phyloP scores from a whole-genome alignment of 2,329 filamentous ascomycete genomes.

The Apiospora koreana region DNA sequence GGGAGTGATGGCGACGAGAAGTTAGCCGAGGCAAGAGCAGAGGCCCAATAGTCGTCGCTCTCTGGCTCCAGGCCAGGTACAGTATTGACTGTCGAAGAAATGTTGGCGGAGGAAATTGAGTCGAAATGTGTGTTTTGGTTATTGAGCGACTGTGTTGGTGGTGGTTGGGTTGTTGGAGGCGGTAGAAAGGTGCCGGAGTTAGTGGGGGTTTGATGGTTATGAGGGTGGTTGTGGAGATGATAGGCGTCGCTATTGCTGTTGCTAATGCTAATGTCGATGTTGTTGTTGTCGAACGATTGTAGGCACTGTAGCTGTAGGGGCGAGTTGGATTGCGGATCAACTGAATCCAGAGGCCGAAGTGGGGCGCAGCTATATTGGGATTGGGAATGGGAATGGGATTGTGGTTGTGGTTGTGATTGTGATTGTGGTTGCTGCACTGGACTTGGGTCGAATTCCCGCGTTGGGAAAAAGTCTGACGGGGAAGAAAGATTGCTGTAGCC shows the following conservation, averaged over 20 bases:
- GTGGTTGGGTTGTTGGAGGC: background rate
- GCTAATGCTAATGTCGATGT: background rate
- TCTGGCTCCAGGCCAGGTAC: background rate
- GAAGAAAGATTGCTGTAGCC: background rate
- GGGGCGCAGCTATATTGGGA: background rate
- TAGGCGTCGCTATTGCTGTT: background rate
- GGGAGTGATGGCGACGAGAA: constrained; percentile 12
- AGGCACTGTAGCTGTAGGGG: background rate
- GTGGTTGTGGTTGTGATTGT: background rate
- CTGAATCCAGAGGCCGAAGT: constrained; percentile 5
- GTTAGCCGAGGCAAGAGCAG: constrained; percentile 13
- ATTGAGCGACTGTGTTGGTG: background rate
- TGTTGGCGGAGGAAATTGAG: background rate
- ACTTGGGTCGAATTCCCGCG: background rate
- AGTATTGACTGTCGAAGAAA: background rate
- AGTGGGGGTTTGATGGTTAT: background rate
- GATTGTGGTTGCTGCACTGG: too few relatives aligned
- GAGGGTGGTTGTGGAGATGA: background rate
- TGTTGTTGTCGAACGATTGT: background rate
- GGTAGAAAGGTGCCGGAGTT: background rate
- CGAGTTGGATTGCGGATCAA: background rate
- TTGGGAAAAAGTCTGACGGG: background rate
- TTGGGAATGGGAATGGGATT: background rate
- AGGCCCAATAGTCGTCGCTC: constrained; percentile 9
- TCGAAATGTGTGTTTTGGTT: background rate